Evolutionary conservation across 2,329 filamentous ascomycete species (phyloP), one percentile per base, ranked within the genome.

Genomic region (Endocalyx cinctus): DNA sequence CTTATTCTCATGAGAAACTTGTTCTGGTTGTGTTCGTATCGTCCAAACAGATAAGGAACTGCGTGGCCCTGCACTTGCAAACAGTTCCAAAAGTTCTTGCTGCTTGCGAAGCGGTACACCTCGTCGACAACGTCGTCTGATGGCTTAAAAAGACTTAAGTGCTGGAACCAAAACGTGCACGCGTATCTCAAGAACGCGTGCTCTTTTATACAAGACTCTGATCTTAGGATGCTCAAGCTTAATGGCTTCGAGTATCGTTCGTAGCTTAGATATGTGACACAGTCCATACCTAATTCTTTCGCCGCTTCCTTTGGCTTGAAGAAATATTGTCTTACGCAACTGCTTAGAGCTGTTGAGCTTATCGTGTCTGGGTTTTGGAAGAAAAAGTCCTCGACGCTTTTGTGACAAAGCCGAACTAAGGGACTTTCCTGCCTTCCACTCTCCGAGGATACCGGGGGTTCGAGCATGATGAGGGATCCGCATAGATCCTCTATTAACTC

Each of bases 1-100:
- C 28, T 26, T 6, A 41, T 33, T 4, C 28, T 32, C 38, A 41
- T 41, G 12, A 31, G 31, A 13, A 19, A 41, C 3, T 29, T 17
- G 3, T 18, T 12, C 10, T 22, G 22, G 12, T 32, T 17, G 17
- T 35, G 14, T 6, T 23, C 35, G 28, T 38, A 41, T 15, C 38
- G 20, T 5, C 38, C 38, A 17, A 41, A 41, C 11, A 41, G 19
- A 23, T 38, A 41, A 3, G 35, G 38, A 11, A 26, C 38, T 7
- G 30, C 23, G 16, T 33, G 27, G 23, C 38, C 38, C 27, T 41
- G 38, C 12, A 41, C 35, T 4, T 29, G 31, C 25, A 41, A 25
- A 19, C 35, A 41, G 22, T 35, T 41, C 38, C 38, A 41, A 14
- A 41, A 41, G 29, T 34, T 30, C 26, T 38, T 41, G 15, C 35